These are phyloP conservation scores for Colletotrichum sp. DNA, from an alignment of 2,329 filamentous ascomycete genomes.

Conservation along the genomic window DNA sequence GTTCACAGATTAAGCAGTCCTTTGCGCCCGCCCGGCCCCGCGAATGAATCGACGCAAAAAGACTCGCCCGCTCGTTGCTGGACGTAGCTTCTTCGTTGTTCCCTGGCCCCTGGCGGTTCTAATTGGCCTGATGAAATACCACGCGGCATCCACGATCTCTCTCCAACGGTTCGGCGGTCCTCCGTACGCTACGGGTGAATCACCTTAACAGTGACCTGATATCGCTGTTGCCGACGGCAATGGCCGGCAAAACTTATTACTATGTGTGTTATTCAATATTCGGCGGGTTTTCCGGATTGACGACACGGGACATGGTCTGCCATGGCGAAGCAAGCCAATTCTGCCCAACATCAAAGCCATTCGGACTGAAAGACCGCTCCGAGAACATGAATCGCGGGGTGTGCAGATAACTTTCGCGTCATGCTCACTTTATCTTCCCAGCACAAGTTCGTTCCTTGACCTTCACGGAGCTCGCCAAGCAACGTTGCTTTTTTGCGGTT, in stretches of 20 bases:
- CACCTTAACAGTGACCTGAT: background rate
- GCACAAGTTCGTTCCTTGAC: background rate
- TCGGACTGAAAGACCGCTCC: background rate
- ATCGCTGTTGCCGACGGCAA: background rate
- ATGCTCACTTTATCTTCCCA: background rate
- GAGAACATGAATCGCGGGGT: background rate
- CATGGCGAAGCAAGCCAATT: background rate
- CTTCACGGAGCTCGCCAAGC: background rate
- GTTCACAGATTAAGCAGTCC: background rate
- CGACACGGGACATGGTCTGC: background rate
- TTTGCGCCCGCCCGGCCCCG: background rate
- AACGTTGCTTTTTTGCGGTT: background rate
- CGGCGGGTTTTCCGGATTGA: background rate
- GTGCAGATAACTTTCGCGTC: background rate
- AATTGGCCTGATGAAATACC: background rate
- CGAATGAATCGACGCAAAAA: background rate
- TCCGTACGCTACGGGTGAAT: background rate
- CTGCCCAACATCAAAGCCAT: background rate
- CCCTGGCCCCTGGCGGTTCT: background rate
- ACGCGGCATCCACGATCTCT: background rate
- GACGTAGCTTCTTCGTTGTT: background rate
- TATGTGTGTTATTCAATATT: background rate
- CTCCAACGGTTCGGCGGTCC: background rate
- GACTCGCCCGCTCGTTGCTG: background rate
- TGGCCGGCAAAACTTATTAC: background rate